phyloP scores from a whole-genome alignment of 225 moss, liverwort and hornwort genomes.

The Sphagnum tenellum region DNA sequence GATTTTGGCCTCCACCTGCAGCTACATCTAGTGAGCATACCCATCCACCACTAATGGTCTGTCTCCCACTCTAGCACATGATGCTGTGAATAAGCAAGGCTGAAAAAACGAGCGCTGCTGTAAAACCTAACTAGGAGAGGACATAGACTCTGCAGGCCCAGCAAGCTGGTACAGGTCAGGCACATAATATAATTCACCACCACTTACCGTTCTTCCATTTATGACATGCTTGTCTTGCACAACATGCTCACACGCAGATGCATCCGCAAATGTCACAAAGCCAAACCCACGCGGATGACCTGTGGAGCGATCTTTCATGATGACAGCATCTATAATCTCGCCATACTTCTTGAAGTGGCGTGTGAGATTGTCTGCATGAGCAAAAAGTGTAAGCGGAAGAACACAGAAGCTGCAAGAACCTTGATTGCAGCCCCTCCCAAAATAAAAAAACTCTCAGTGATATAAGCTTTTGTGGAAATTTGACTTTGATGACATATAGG shows the following conservation, averaged over 20 bases:
- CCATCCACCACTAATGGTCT: conserved; percentile 36
- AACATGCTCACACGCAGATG: conserved; percentile 78
- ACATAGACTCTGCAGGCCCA: neutral
- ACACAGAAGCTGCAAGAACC: no score
- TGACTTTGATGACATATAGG: no score
- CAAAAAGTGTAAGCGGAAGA: no score
- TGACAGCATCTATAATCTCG: conserved; percentile 95
- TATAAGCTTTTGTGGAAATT: no score
- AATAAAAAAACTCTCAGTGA: no score
- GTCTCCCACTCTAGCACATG: neutral
- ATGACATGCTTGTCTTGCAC: conserved; percentile 99
- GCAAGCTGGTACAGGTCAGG: no score
- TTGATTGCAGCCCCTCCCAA: no score
- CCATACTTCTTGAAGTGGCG: conserved; percentile 99
- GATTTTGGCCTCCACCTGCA: conserved; percentile 99
- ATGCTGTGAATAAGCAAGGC: no score
- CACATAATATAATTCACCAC: neutral
- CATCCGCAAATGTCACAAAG: conserved; percentile 91
- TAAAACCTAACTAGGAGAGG: conserved; percentile 9
- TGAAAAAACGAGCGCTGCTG: no score
- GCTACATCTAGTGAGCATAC: conserved; percentile 53
- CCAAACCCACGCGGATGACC: conserved; percentile 99
- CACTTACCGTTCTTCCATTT: conserved; percentile 93
- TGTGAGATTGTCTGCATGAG: conserved; percentile 51
- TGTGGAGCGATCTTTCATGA: conserved; percentile 96